Base-by-base conservation (phyloP, 1,284 basidiomycete genomes). In the Cutaneotrichosporon sp. region DNA sequence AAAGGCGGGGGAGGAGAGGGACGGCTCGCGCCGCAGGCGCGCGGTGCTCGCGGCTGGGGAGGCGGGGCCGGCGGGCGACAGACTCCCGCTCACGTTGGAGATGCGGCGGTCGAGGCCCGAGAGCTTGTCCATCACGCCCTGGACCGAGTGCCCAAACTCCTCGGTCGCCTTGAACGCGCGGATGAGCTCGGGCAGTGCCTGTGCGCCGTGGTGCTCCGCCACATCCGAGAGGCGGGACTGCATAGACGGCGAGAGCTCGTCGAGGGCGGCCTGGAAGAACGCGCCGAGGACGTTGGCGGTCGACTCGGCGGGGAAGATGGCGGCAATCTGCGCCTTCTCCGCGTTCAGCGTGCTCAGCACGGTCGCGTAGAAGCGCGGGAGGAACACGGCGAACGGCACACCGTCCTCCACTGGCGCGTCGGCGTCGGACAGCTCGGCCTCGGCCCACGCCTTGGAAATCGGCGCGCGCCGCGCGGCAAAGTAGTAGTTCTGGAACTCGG, bases 401-500 rank as follows among this genome's bases (percentile, higher is more conserved):
- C 69, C 63, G 5, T 61, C 64, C 13, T 55, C 57, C 2, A 50
- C 34, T 11, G 13, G 14, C 22, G 20, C 34, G 14, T 34, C 56
- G 7, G 58, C 56, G 16, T 66, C 65, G 2, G 34, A 20, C 1
- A 66, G 49, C 4, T 34, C 51, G 2, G 56, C 83, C 29, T 81
- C 81, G 65, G 85, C 82, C 94, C 94, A 97, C 56, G 84, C 71
- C 18, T 86, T 80, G 46, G 90, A 82, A 14, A 95, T 75, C 7
- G 82, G 71, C 13, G 84, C 82, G 56, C 90, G 83, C 51, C 91
- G 83, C 4, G 90, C 89, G 8, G 90, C 91, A 75, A 93, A 91
- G 81, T 97, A 97, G 75, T 95, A 95, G 72, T 90, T 89, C 65
- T 90, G 85, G 76, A 95, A 97, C 78, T 97, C 94, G 13, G 86